These are phyloP conservation scores for Colletotrichum siamense DNA, from an alignment of 2,329 filamentous ascomycete species.

Conservation along the genomic window DNA sequence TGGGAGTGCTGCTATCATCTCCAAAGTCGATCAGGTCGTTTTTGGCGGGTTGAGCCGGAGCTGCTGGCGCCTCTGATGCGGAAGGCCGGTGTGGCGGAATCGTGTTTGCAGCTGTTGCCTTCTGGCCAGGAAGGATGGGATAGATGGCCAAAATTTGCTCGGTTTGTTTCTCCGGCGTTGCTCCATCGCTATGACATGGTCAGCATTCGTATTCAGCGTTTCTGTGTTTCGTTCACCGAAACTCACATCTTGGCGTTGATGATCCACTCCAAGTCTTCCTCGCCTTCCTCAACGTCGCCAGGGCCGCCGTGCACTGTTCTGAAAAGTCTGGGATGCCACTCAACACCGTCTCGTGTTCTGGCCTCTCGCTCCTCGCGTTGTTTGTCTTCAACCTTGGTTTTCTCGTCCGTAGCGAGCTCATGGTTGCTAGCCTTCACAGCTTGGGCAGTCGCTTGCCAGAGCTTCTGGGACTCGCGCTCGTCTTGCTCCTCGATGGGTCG, in stretches of 20 bases:
- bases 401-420: slow-evolving; percentile 88
- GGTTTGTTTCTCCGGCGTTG: slow-evolving; percentile 71
- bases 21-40: slow-evolving; percentile 64
- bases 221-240: not conserved
- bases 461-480: slow-evolving; percentile 85
- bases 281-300: slow-evolving; percentile 76
- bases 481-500: slow-evolving; percentile 86
- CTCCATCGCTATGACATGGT: slow-evolving; percentile 56
- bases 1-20: slow-evolving; percentile 4
- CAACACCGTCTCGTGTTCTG: slow-evolving; percentile 76
- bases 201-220: not conserved
- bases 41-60: slow-evolving; percentile 30
- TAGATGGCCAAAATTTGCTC: slow-evolving; percentile 88
- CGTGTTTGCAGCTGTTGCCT: slow-evolving; percentile 55
- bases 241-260: slow-evolving; percentile 83
- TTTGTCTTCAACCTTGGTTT: slow-evolving; percentile 92
- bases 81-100: slow-evolving; percentile 52
- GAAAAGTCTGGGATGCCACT: slow-evolving; percentile 91
- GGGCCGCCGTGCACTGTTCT: slow-evolving; percentile 74
- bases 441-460: slow-evolving; percentile 83
- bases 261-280: slow-evolving; percentile 94
- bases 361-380: slow-evolving; percentile 88
- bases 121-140: slow-evolving; percentile 83
- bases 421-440: slow-evolving; percentile 89
- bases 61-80: slow-evolving; percentile 15